Conservation (phyloP, 495 filamentous ascomycete species). For the Clavariopsis aquatica region DNA sequence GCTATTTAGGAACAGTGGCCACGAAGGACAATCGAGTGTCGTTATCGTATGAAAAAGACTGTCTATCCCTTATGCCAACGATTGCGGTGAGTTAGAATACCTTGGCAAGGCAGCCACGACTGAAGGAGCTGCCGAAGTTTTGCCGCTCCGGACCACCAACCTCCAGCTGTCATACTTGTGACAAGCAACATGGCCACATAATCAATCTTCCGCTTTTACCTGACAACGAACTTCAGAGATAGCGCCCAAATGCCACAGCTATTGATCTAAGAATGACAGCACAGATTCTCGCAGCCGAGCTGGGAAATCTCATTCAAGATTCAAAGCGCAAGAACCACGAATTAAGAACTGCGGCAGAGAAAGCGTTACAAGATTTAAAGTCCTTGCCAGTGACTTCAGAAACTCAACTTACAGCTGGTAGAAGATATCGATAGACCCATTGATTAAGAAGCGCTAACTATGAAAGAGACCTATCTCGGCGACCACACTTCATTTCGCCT, state of each 20-base stretch:
- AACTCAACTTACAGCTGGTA: conserved; percentile 81
- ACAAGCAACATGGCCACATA: conserved; percentile 13
- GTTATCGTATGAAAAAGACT: neutral
- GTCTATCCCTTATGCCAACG: neutral
- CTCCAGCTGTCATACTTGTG: conserved; percentile 4
- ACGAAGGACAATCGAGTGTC: neutral
- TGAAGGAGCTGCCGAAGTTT: neutral
- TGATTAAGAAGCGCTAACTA: conserved; percentile 44
- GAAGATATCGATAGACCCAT: conserved; percentile 25
- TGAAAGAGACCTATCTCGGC: conserved; percentile 73
- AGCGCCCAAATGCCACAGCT: conserved; percentile 20
- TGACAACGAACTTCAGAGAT: conserved; percentile 2
- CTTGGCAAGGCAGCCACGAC: neutral
- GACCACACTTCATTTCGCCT: conserved; percentile 81
- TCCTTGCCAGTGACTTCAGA: conserved; percentile 73
- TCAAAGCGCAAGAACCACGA: conserved; percentile 91
- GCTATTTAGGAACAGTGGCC: neutral
- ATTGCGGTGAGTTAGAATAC: neutral
- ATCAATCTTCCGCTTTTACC: neutral
- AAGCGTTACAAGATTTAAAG: conserved; percentile 88
- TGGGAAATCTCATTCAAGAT: conserved; percentile 90
- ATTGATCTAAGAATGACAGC: conserved; percentile 82
- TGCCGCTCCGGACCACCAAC: neutral
- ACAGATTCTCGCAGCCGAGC: conserved; percentile 84
- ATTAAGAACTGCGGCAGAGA: conserved; percentile 87